These are phyloP conservation scores for Rhodocollybia butyracea DNA, from an alignment of 768 basidiomycete species.

Conservation along the genomic window DNA sequence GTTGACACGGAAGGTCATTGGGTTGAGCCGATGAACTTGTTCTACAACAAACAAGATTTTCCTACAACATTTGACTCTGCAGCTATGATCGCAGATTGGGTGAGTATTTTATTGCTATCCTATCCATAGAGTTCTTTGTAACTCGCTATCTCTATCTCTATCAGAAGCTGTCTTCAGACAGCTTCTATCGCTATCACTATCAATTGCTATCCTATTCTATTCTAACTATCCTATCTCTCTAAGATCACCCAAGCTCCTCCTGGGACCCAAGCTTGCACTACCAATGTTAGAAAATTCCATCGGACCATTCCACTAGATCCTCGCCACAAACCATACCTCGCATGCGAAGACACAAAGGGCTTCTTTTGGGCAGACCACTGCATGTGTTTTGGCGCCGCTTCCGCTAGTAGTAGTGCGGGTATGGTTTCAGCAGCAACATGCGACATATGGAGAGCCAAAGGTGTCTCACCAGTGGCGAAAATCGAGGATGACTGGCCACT, in stretches of 20 bases:
- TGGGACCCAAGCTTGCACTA: conserved; percentile 26
- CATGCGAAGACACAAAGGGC: conserved; percentile 18
- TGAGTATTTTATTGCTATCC: conserved; percentile 12
- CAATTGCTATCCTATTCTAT: too few relatives aligned
- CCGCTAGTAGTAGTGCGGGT: conserved; percentile 28
- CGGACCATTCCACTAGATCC: conserved; percentile 29
- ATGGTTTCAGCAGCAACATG: conserved; percentile 24
- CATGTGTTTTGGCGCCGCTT: conserved; percentile 25
- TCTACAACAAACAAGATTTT: conserved; percentile 16
- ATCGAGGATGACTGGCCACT: conserved; percentile 23
- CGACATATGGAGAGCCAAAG: conserved; percentile 24
- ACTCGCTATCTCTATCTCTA: too few relatives aligned
- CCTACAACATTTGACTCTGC: conserved; percentile 15
- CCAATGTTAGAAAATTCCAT: conserved; percentile 33
- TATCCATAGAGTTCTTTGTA: too few relatives aligned
- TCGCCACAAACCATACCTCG: conserved; percentile 30
- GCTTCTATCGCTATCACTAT: too few relatives aligned
- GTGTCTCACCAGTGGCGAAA: conserved; percentile 16
- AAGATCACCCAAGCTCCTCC: conserved; percentile 26
- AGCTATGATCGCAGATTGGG: conserved; percentile 7
- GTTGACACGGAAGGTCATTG: neutral
- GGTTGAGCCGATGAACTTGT: conserved; percentile 12
- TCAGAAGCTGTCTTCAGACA: too few relatives aligned
- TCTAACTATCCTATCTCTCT: neutral
- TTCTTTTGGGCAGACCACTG: conserved; percentile 29